Base-by-base conservation (phyloP, 805 yeast genomes). In the Metschnikowia cubensis region DNA sequence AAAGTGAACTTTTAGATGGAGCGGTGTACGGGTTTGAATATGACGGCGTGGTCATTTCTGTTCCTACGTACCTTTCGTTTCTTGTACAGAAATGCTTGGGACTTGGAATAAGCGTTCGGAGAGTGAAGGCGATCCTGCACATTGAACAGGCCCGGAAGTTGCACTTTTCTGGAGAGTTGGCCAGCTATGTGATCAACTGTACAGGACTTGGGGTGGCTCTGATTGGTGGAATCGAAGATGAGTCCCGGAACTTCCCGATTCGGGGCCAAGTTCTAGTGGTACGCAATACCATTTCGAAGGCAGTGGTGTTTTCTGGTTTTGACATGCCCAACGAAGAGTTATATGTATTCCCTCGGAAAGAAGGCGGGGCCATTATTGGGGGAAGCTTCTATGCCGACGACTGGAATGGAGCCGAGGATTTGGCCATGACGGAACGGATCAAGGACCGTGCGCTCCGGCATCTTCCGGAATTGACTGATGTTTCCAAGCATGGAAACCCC, bases 341-440 rank as follows among this genome's bases (percentile, higher is more conserved):
- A 25, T 84, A 84, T 59, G 68, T 81, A 34, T 79, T 84, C 73
- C 89, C 89, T n/a, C 66, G 89, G 49, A 80, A 79, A 52, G 89
- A 84, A 65, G 89, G 89, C 10, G 59, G 59, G 2, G 71, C 80
- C 33, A 80, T 84, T 36, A 74, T 84, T 50, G 90, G 89, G 2
- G 90, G 89, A 0, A 60, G 70, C 40, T 65, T 69, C 37, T 41
- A 49, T 6, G 52, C 45, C 3, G 53, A 62, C 33, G 53, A 52
- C 36, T 44, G 47, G 32, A 50, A 55, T 11, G 45, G 49, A 2
- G 42, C 34, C 6, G 41, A 59, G 38, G 83, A 82, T 54, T 59
- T 62, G 2, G 77, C 62, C 14, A 67, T 82, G 46, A 72, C 80
- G 0, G 58, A 73, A 47, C 67, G 87, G 44, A 76, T 82, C 3